These are phyloP conservation scores for Coemansia sp. DNA, from an alignment of 192 early-diverging fungal species.

Conservation along the genomic window DNA sequence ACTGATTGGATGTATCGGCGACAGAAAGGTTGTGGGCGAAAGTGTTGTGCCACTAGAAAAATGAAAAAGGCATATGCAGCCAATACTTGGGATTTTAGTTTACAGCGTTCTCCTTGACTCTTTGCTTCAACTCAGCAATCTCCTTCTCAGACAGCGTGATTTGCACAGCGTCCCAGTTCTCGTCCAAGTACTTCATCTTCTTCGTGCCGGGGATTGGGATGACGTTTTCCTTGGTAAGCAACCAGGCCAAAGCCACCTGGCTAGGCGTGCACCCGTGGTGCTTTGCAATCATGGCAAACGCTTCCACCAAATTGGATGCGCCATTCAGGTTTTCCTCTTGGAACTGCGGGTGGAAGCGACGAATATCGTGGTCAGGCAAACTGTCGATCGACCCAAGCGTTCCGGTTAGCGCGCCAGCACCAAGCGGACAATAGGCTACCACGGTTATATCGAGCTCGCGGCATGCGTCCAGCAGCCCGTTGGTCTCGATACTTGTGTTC, in stretches of 20 bases:
- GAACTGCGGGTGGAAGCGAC: conserved; percentile 61
- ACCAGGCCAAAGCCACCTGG: conserved; percentile 71
- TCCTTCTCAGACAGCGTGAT: conserved; percentile 43
- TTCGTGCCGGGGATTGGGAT: conserved; percentile 66
- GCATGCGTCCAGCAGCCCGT: conserved; percentile 69
- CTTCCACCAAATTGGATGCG: conserved; percentile 63
- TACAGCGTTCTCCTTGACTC: background rate
- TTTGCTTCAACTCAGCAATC: background rate
- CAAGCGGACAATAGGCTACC: conserved; percentile 74
- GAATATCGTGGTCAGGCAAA: conserved; percentile 59
- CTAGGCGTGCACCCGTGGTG: conserved; percentile 56
- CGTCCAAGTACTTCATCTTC: conserved; percentile 49
- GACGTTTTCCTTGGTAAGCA: conserved; percentile 58
- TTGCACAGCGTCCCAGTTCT: conserved; percentile 35
- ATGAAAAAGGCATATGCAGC: too few species aligned
- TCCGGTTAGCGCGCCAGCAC: conserved; percentile 70
- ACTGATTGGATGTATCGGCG: background rate
- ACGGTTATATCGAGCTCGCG: conserved; percentile 74
- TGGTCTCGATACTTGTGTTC: conserved; percentile 63
- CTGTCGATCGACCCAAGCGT: conserved; percentile 58
- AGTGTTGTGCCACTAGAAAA: too few species aligned
- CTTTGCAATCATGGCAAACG: conserved; percentile 52
- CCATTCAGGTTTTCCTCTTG: conserved; percentile 59
- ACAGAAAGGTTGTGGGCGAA: background rate
- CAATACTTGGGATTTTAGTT: background rate